A percentile compares a stretch with the other conserved stretches of the same genome.
These are phyloP conservation scores for Ophiocordyceps unilateralis DNA, from an alignment of 2,329 filamentous ascomycete genomes.

Conservation along the genomic window DNA sequence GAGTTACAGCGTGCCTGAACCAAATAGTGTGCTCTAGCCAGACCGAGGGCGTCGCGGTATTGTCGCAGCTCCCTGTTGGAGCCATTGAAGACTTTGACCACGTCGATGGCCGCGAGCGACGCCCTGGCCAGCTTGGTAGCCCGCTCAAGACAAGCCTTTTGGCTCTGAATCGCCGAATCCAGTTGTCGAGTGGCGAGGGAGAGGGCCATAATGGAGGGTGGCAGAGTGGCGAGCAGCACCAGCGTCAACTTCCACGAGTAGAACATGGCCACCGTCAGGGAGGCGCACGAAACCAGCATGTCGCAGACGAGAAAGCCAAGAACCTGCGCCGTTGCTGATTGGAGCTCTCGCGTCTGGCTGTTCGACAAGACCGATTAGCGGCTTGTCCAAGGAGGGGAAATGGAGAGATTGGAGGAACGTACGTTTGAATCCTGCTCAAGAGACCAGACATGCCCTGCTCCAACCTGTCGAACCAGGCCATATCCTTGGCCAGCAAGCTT, in stretches of 20 bases:
- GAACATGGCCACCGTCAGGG: conserved; percentile 55
- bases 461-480: conserved; percentile 67
- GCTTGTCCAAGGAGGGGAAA: neutral
- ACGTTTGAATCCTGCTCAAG: conserved; percentile 58
- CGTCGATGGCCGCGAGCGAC: conserved; percentile 58
- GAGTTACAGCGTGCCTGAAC: conserved; percentile 52
- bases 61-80: conserved; percentile 49
- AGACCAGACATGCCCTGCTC: conserved; percentile 56
- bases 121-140: conserved; percentile 58
- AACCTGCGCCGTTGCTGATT: conserved; percentile 63
- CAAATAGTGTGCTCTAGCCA: conserved; percentile 45
- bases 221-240: conserved; percentile 57
- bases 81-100: conserved; percentile 75
- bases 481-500: conserved; percentile 52
- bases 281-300: conserved; percentile 43
- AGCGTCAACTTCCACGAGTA: conserved; percentile 75
- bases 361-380: neutral
- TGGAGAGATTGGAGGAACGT: conserved; percentile 13
- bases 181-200: conserved; percentile 42
- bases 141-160: conserved; percentile 47
- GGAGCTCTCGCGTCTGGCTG: conserved; percentile 70
- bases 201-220: conserved; percentile 46
- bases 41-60: conserved; percentile 40
- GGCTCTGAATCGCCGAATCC: conserved; percentile 47
- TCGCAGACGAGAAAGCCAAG: conserved; percentile 54